Evolutionary conservation across 805 yeast species (phyloP), one percentile per base, ranked within the genome.

Genomic region (Candida odintsovae): DNA sequence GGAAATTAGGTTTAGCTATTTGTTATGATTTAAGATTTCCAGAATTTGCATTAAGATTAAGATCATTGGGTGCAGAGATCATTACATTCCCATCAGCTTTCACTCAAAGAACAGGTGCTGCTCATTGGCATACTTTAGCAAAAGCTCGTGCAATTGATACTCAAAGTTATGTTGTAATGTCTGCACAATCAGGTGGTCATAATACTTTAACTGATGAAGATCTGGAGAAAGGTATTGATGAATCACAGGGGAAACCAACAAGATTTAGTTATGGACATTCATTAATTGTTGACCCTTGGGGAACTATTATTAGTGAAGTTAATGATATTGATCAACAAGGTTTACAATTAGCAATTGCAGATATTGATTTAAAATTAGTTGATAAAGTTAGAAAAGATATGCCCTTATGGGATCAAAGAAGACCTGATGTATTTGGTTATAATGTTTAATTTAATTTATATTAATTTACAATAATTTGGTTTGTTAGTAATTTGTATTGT

Each of bases 1-100:
- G 88, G 3, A 76, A 75, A 44, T 66, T 88, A 6, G 96, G 95
- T 0, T 64, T 77, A 11, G 85, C 80, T 2, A 85, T 87, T 29
- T 92, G 96, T 64, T 90, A 87, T 64, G 98, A 88, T 65, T 79
- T 89, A 29, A 70, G 97, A 51, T 88, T 89, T 61, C 95, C 96
- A 0, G 96, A 90, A 61, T 66, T 86, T 41, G 82, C 94, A 1
- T 56, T 84, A 31, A 65, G 82, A 37, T 65, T 86, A 31, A 68
- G 96, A 43, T 60, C 77, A 10, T 55, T 67, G 44, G 96, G 96
- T 3, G 95, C 96, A 1, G 75, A 87, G 48, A 69, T 92, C 20
- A 55, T 92, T 36, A 77, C 92, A 3, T 92, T 71, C 56, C 98
- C 99, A 0, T 83, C 95, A 22, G 98, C 98, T 0, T 94, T 95